phyloP scores from a whole-genome alignment of 495 filamentous ascomycete species.

The Neurospora sp. region DNA sequence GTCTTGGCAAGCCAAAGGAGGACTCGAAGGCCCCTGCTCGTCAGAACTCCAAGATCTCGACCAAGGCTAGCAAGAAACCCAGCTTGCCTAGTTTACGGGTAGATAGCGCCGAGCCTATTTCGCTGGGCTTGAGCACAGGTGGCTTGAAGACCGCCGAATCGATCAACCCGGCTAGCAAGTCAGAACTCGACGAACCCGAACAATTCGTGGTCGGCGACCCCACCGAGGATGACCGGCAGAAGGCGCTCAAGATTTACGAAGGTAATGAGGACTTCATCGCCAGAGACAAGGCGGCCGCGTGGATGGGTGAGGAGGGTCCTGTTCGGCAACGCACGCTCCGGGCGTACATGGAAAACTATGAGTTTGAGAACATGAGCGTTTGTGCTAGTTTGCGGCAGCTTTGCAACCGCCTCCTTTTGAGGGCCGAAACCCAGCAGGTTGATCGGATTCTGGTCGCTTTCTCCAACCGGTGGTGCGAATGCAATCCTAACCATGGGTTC shows the following conservation, averaged over 20 bases:
- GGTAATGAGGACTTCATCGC: constrained; percentile 73
- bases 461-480: constrained; percentile 82
- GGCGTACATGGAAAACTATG: constrained; percentile 88
- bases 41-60: constrained; percentile 11
- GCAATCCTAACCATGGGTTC: constrained; percentile 92
- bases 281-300: constrained; percentile 71
- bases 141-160: constrained; percentile 9
- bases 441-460: constrained; percentile 88
- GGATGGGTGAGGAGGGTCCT: constrained; percentile 71
- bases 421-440: constrained; percentile 93
- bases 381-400: constrained; percentile 68
- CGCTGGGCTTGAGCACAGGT: constrained; percentile 7
- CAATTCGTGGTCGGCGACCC: constrained; percentile 33
- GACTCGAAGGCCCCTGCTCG: constrained; percentile 10
- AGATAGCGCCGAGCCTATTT: constrained; percentile 22
- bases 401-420: constrained; percentile 72
- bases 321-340: constrained; percentile 56
- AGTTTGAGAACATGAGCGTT: constrained; percentile 76
- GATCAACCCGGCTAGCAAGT: constrained; percentile 21
- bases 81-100: constrained; percentile 31
- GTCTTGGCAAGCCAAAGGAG: constrained; percentile 12
- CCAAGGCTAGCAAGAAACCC: constrained; percentile 36
- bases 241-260: constrained; percentile 73
- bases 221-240: constrained; percentile 57
- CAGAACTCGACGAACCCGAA: constrained; percentile 38